These are phyloP conservation scores for Suillus ampliporus DNA, from an alignment of 768 basidiomycete species.

Conservation along the genomic window DNA sequence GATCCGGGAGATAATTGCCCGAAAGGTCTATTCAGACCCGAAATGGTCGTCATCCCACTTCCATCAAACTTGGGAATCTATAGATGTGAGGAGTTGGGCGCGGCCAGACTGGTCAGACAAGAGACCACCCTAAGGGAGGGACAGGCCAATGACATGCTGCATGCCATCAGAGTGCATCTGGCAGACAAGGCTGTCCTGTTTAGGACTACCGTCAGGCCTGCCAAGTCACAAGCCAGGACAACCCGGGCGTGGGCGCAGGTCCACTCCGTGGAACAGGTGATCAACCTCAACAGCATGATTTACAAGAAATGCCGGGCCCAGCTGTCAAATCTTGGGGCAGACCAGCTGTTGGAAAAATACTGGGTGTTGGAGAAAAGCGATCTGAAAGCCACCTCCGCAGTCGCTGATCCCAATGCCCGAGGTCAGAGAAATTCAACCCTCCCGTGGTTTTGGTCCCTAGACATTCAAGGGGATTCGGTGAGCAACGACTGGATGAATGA, in stretches of 20 bases:
- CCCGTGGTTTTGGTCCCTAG: conserved; percentile 16
- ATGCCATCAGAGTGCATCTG: conserved; percentile 9
- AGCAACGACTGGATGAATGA: conserved; percentile 14
- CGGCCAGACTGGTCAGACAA: not conserved
- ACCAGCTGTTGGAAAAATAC: not conserved
- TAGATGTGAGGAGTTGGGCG: not conserved
- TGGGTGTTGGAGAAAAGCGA: not conserved
- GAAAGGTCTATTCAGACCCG: conserved; percentile 14
- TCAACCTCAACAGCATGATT: not conserved
- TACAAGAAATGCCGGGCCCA: not conserved
- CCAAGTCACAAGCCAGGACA: not conserved
- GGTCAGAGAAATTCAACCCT: conserved; percentile 5
- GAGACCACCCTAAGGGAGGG: not conserved
- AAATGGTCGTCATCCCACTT: not conserved
- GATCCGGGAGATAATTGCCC: too few relatives aligned
- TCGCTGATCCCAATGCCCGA: conserved; percentile 5
- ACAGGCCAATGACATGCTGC: conserved; percentile 13
- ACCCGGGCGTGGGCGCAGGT: conserved; percentile 7
- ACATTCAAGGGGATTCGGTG: not conserved
- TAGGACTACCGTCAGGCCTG: not conserved
- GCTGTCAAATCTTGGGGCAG: not conserved
- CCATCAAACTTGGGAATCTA: not conserved
- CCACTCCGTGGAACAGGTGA: not conserved
- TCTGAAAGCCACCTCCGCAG: conserved; percentile 5
- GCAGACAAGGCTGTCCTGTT: conserved; percentile 16